A percentile compares a stretch with the other conserved stretches of the same genome.
Conservation (phyloP, 768 basidiomycete species). For the Panellus pusillus region DNA sequence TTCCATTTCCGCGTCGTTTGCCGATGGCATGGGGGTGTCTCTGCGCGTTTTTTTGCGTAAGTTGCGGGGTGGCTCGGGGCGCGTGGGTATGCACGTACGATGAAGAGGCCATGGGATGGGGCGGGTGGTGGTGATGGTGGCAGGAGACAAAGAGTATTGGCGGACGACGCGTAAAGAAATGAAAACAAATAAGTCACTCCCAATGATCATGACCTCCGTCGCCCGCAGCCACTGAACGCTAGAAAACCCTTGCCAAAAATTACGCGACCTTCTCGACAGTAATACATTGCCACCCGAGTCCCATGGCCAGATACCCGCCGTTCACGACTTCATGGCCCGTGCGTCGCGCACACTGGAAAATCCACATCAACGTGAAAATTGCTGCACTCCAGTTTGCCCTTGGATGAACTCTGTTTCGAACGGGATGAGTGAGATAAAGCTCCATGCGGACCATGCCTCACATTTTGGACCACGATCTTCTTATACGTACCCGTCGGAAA, state of each 20-base stretch:
- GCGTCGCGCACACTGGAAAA: not conserved
- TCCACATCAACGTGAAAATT: not conserved
- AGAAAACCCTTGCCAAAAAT: too few species aligned
- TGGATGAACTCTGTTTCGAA: not conserved
- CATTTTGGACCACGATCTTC: too few species aligned
- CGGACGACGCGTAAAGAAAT: conserved; percentile 12
- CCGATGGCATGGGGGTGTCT: conserved; percentile 29
- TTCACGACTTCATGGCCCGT: not conserved
- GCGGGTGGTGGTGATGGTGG: conserved; percentile 14
- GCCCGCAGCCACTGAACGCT: too few species aligned
- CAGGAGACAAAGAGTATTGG: conserved; percentile 8
- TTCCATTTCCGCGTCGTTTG: conserved; percentile 24
- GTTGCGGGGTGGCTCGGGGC: not conserved
- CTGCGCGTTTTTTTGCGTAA: not conserved
- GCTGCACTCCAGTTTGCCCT: not conserved
- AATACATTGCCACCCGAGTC: not conserved
- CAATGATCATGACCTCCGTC: too few species aligned
- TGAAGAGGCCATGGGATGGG: conserved; percentile 7
- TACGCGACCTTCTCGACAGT: not conserved
- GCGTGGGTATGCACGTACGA: not conserved
- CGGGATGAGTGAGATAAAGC: not conserved
- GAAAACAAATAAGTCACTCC: not conserved
- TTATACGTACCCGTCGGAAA: too few species aligned
- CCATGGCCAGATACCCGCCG: not conserved
- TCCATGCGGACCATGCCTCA: too few species aligned